A percentile compares a stretch with the other conserved stretches of the same genome.
Conservation (phyloP, 768 basidiomycete genomes). For the Tricholoma terreum region DNA sequence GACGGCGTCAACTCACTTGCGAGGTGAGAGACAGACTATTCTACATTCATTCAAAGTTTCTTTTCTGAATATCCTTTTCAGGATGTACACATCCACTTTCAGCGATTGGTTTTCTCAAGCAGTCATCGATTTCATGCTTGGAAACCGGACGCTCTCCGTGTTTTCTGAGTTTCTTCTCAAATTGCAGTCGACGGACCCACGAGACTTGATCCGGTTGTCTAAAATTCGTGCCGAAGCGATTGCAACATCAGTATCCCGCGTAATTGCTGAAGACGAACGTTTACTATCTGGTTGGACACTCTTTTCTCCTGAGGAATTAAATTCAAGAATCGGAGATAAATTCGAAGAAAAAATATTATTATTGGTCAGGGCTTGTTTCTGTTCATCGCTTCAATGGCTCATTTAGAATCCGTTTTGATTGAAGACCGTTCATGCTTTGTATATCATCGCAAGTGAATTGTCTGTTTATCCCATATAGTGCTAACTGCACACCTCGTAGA, state of each 20-base stretch:
- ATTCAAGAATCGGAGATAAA: slow-evolving; percentile 66
- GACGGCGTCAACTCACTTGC: slow-evolving; percentile 95
- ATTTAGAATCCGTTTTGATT: slow-evolving; percentile 1
- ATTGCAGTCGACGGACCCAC: slow-evolving; percentile 87
- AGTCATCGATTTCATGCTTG: slow-evolving; percentile 89
- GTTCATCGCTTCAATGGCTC: not conserved
- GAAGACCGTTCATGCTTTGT: slow-evolving; percentile 54
- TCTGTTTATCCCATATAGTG: not conserved
- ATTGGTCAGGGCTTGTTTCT: slow-evolving; percentile 54
- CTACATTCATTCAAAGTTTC: not conserved
- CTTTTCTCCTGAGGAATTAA: slow-evolving; percentile 77
- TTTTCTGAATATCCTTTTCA: slow-evolving; percentile 21
- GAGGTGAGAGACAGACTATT: slow-evolving; percentile 37
- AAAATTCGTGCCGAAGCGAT: slow-evolving; percentile 91
- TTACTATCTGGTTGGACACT: slow-evolving; percentile 89
- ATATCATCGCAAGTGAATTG: slow-evolving; percentile 66
- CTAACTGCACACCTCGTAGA: slow-evolving; percentile 40
- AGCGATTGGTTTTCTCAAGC: slow-evolving; percentile 98
- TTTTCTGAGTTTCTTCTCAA: slow-evolving; percentile 93
- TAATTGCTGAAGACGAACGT: slow-evolving; percentile 73
- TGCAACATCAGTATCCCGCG: slow-evolving; percentile 78
- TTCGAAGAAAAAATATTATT: slow-evolving; percentile 95
- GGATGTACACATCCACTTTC: slow-evolving; percentile 86
- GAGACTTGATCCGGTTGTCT: slow-evolving; percentile 83
- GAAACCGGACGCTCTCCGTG: slow-evolving; percentile 79